phyloP scores from a whole-genome alignment of 192 early-diverging fungal species.

The Linnemannia exigua region DNA sequence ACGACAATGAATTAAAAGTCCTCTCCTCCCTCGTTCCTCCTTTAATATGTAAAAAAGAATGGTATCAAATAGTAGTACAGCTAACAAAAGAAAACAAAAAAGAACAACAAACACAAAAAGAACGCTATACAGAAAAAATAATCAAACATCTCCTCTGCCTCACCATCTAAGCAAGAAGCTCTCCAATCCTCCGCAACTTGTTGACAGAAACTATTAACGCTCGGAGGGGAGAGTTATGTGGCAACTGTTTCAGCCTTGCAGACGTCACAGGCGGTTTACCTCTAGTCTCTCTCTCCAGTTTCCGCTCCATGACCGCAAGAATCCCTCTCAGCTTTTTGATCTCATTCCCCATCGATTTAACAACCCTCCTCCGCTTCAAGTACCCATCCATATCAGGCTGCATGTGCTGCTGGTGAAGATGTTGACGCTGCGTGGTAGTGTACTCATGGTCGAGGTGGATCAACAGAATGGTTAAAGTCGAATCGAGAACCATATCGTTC shows the following conservation, averaged over 20 bases:
- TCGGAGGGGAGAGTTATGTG: not conserved
- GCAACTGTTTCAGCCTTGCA: slow-evolving; percentile 14
- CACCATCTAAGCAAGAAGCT: slow-evolving; percentile 24
- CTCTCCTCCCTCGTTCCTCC: not conserved
- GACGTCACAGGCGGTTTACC: not conserved
- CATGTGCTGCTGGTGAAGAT: not conserved
- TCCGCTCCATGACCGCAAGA: slow-evolving; percentile 47
- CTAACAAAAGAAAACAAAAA: not conserved
- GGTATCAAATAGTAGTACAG: slow-evolving; percentile 3
- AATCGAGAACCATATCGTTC: slow-evolving; percentile 58
- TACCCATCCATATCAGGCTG: slow-evolving; percentile 2
- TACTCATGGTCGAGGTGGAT: slow-evolving; percentile 44
- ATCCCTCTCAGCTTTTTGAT: slow-evolving; percentile 46
- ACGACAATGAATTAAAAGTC: not conserved
- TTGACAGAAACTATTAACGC: slow-evolving; percentile 25
- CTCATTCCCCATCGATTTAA: slow-evolving; percentile 33
- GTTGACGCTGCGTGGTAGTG: not conserved
- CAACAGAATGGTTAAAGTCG: slow-evolving; percentile 45
- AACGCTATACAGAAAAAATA: too few species aligned
- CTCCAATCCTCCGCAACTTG: slow-evolving; percentile 32
- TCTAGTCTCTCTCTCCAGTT: slow-evolving; percentile 32
- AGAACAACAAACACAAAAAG: not conserved
- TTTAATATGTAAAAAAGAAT: not conserved
- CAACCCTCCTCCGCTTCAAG: slow-evolving; percentile 8
- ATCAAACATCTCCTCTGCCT: not conserved